phyloP scores from a whole-genome alignment of 225 moss, liverwort and hornwort species.

The Pseudisothecium myosuroides region DNA sequence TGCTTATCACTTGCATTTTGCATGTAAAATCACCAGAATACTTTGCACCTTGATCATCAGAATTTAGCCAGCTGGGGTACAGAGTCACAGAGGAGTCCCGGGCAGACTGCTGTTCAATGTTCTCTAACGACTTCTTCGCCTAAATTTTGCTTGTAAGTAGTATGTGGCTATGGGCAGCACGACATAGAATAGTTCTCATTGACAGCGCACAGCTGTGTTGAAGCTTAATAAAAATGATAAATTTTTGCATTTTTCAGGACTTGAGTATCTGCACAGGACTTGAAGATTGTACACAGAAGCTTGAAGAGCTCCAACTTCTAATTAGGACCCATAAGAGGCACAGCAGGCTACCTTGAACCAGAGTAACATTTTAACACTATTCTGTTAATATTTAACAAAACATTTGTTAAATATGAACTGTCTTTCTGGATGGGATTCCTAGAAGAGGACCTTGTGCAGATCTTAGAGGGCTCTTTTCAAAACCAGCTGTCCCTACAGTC shows the following conservation, averaged over 20 bases:
- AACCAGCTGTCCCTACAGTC: not conserved
- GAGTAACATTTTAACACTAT: constrained; percentile 29
- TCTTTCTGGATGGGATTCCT: not conserved
- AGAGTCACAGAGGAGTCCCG: not conserved
- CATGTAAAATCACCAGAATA: not conserved
- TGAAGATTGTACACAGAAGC: constrained; percentile 53
- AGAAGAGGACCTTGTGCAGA: not conserved
- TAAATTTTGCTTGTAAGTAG: not conserved
- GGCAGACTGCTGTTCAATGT: not conserved
- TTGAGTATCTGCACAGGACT: constrained; percentile 53
- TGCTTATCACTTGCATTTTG: not conserved
- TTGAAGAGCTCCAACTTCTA: constrained; percentile 65
- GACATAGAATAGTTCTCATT: not conserved
- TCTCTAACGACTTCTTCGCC: not conserved
- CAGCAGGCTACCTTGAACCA: constrained; percentile 74
- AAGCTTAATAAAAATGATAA: not conserved
- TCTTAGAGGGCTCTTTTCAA: too few relatives aligned
- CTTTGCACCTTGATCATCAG: not conserved
- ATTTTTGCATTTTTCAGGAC: constrained; percentile 22
- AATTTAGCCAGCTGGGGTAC: not conserved
- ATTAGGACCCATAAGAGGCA: constrained; percentile 41
- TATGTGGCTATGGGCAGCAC: not conserved
- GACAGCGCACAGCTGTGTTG: not conserved
- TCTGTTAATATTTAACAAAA: not conserved
- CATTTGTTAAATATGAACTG: not conserved